Conservation (phyloP, 2,329 filamentous ascomycete genomes). For the Botryotinia narcissicola region DNA sequence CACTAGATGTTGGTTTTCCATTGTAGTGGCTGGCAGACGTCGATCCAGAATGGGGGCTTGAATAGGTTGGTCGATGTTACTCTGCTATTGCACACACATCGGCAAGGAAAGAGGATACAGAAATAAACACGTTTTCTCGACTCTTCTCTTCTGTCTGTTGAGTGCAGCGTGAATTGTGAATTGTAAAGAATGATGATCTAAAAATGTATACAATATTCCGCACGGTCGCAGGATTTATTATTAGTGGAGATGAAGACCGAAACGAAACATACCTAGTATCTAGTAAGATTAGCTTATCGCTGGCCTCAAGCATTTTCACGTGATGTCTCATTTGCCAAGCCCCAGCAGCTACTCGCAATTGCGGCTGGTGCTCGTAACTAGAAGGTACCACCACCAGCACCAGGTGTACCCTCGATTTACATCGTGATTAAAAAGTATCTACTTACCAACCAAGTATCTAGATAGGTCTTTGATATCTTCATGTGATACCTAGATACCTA, state of each 20-base stretch:
- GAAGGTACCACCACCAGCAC: background rate
- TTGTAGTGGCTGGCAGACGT: background rate
- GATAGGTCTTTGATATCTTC: background rate
- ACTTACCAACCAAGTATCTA: background rate
- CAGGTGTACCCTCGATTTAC: background rate
- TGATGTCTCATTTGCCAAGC: background rate
- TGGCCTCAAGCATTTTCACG: background rate
- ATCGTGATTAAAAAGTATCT: background rate
- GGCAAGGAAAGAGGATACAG: background rate
- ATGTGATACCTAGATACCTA: background rate
- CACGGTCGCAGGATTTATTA: background rate
- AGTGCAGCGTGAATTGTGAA: background rate
- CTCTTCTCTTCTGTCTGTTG: background rate
- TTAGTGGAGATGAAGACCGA: background rate
- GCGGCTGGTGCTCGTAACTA: background rate
- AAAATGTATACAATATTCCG: background rate
- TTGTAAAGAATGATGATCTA: background rate
- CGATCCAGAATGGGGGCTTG: conserved; percentile 2
- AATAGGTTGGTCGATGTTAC: background rate
- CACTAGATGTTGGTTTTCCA: background rate
- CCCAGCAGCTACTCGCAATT: background rate
- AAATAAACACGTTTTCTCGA: background rate
- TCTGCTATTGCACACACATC: background rate
- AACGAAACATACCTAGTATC: background rate
- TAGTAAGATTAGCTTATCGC: background rate